phyloP scores from a whole-genome alignment of 495 filamentous ascomycete genomes.

The Antarctomyces pellizariae region DNA sequence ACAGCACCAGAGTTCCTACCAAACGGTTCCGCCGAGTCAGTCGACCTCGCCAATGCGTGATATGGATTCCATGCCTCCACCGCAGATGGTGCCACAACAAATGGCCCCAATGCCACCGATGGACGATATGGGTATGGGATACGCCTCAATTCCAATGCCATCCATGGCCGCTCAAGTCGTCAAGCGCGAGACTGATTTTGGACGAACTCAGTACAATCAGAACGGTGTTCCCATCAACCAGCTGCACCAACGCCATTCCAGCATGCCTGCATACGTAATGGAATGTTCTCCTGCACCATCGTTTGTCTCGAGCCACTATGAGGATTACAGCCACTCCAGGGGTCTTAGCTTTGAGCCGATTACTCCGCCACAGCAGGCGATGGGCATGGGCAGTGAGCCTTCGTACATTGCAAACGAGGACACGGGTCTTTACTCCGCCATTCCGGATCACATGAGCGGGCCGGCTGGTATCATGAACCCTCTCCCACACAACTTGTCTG shows the following conservation, averaged over 20 bases:
- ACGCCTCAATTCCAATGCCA: constrained; percentile 38
- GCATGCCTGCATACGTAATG: constrained; percentile 81
- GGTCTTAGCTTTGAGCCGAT: constrained; percentile 91
- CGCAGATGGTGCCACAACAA: constrained; percentile 44
- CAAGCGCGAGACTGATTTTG: constrained; percentile 65
- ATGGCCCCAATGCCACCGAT: constrained; percentile 58
- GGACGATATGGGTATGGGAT: constrained; percentile 65
- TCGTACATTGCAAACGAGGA: constrained; percentile 97
- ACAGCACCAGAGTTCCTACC: constrained; percentile 53
- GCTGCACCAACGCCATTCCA: constrained; percentile 73
- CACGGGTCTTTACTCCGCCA: constrained; percentile 80
- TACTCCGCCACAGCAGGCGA: constrained; percentile 75
- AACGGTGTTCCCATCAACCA: constrained; percentile 68
- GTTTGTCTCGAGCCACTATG: constrained; percentile 87
- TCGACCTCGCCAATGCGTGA: constrained; percentile 70
- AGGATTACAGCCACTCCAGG: constrained; percentile 92
- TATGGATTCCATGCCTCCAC: constrained; percentile 71
- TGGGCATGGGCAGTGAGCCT: constrained; percentile 59
- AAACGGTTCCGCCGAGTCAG: constrained; percentile 41
- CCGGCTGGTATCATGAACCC: constrained; percentile 79
- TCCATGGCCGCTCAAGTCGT: constrained; percentile 42
- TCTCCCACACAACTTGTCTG: constrained; percentile 64
- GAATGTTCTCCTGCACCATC: constrained; percentile 97
- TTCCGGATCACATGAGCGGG: constrained; percentile 50
- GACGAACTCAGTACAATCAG: constrained; percentile 63